These are phyloP conservation scores for Rhodotorula sphaerocarpa DNA, from an alignment of 768 basidiomycete genomes.

Conservation along the genomic window DNA sequence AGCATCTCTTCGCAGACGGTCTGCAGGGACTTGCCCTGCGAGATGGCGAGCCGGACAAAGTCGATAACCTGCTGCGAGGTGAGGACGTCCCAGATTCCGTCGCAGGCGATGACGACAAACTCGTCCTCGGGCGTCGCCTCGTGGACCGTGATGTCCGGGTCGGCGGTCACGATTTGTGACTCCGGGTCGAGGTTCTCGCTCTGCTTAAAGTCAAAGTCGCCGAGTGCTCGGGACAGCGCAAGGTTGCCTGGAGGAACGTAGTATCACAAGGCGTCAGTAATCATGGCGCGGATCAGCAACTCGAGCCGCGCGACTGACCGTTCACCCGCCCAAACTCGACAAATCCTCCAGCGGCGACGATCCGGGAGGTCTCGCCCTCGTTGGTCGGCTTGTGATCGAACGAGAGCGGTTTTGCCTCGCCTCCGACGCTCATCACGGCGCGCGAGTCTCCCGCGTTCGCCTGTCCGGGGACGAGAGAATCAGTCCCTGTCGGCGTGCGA, in stretches of 20 bases:
- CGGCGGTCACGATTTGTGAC: slow-evolving; percentile 84
- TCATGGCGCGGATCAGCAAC: slow-evolving; percentile 32
- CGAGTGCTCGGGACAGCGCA: slow-evolving; percentile 84
- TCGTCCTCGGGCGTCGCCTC: slow-evolving; percentile 81
- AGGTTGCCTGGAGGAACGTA: slow-evolving; percentile 63
- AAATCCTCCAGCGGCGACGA: slow-evolving; percentile 83
- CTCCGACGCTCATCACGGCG: slow-evolving; percentile 73
- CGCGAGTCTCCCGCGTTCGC: slow-evolving; percentile 97
- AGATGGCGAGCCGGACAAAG: slow-evolving; percentile 70
- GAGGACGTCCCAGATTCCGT: slow-evolving; percentile 98
- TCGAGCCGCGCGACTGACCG: slow-evolving; percentile 49
- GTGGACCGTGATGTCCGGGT: slow-evolving; percentile 83
- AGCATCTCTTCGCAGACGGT: slow-evolving; percentile 85
- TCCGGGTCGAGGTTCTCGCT: slow-evolving; percentile 72
- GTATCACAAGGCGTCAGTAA: no score
- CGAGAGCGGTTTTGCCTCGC: slow-evolving; percentile 78
- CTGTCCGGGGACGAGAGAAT: slow-evolving; percentile 46
- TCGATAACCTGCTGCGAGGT: slow-evolving; percentile 87
- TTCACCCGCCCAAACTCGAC: slow-evolving; percentile 96
- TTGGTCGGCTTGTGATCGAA: slow-evolving; percentile 93
- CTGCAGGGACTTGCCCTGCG: slow-evolving; percentile 65
- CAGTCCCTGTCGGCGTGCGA: background rate
- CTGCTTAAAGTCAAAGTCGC: slow-evolving; percentile 99
- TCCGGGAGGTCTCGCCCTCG: slow-evolving; percentile 74
- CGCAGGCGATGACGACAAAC: slow-evolving; percentile 92